Evolutionary conservation across 192 early-diverging fungal genomes (phyloP).

Genomic region (Linnemannia elongata): DNA sequence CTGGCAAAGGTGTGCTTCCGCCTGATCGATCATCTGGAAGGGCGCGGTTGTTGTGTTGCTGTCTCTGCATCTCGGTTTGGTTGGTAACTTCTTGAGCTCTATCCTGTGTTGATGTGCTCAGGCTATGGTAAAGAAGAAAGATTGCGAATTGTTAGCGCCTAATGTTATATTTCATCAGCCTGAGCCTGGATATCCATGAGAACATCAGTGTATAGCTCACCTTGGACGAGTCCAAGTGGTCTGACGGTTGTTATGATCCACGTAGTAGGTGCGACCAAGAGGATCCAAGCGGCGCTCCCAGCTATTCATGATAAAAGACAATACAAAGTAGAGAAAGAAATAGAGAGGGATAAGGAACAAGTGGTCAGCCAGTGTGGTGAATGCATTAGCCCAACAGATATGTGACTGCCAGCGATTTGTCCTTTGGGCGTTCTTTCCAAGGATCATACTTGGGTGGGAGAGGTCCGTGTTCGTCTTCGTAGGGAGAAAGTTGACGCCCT

Average conservation of each 20-base stretch:
- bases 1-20: constrained; percentile 52
- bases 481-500: constrained; percentile 52
- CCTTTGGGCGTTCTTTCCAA: neutral
- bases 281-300: constrained; percentile 98
- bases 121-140: constrained; percentile 17
- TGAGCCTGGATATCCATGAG: constrained; percentile 19
- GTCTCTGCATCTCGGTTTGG: constrained; percentile 81
- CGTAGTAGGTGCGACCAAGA: constrained; percentile 95
- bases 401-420: too few relatives aligned
- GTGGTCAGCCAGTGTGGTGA: neutral
- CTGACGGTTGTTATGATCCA: constrained; percentile 96
- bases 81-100: constrained; percentile 60
- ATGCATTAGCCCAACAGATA: too few relatives aligned
- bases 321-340: neutral
- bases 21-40: constrained; percentile 77
- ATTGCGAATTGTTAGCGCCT: constrained; percentile 21
- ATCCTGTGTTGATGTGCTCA: constrained; percentile 49
- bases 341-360: neutral
- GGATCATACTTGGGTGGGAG: constrained; percentile 60
- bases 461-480: constrained; percentile 72
- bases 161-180: neutral
- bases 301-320: constrained; percentile 51
- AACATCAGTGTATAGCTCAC: constrained; percentile 2
- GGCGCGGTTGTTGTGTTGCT: constrained; percentile 84
- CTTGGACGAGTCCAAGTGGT: constrained; percentile 91